Percentiles rank a stretch among this genome's conserved stretches.
Conservation (phyloP, 768 basidiomycete genomes). For the Naganishia antarctica region DNA sequence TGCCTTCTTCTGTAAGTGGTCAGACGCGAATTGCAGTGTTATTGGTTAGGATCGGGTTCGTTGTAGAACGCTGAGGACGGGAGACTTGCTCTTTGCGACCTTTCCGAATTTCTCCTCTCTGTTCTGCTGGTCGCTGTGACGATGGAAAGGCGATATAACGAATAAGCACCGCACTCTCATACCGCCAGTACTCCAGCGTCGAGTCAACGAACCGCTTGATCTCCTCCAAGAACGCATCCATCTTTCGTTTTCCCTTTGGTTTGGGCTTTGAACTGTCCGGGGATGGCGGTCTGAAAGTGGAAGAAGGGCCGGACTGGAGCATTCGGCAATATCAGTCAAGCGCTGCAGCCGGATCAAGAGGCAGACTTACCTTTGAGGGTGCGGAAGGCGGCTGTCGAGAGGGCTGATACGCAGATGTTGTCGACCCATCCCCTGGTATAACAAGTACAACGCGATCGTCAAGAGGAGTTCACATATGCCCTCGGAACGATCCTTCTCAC, state of each 20-base stretch:
- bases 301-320: conserved; percentile 4
- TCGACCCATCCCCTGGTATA: conserved; percentile 12
- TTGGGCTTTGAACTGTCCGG: conserved; percentile 53
- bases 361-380: not conserved
- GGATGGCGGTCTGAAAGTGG: conserved; percentile 54
- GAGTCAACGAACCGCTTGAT: conserved; percentile 76
- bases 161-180: too few relatives aligned
- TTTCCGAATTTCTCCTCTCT: conserved; percentile 70
- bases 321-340: too few relatives aligned
- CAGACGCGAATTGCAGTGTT: not conserved
- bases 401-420: conserved; percentile 27
- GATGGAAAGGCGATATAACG: too few relatives aligned
- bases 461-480: too few relatives aligned
- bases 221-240: conserved; percentile 94
- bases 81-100: conserved; percentile 40
- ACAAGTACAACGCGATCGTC: too few relatives aligned
- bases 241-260: conserved; percentile 88
- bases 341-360: too few relatives aligned
- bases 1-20: conserved; percentile 45
- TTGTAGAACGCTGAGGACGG: not conserved
- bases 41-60: not conserved
- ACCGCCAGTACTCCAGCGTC: too few relatives aligned
- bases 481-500: too few relatives aligned
- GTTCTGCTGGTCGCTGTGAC: conserved; percentile 71
- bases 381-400: not conserved